These are phyloP conservation scores for Proliferodiscus dingleyae DNA, from an alignment of 2,329 filamentous ascomycete genomes.

Conservation along the genomic window DNA sequence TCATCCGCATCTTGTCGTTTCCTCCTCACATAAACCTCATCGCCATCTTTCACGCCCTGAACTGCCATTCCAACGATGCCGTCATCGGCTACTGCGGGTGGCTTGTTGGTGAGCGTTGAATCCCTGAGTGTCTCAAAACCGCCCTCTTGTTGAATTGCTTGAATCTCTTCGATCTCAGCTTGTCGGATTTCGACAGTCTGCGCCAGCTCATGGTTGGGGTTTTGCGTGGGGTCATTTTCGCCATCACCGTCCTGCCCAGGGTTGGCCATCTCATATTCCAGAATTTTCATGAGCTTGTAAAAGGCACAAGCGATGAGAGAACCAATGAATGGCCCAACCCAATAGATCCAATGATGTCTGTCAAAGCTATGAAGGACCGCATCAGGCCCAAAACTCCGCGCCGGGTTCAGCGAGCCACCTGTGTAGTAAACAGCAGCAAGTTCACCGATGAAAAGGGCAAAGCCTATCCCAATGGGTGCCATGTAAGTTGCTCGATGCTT, in stretches of 20 bases:
- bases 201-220: slow-evolving; percentile 32
- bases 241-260: not conserved
- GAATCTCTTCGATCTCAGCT: not conserved
- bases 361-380: slow-evolving; percentile 40
- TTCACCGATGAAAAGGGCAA: slow-evolving; percentile 42
- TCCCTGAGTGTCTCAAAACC: not conserved
- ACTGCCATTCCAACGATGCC: not conserved
- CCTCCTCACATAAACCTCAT: not conserved
- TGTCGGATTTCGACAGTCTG: slow-evolving; percentile 19
- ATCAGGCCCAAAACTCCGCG: slow-evolving; percentile 42
- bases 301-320: slow-evolving; percentile 43
- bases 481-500: slow-evolving; percentile 45
- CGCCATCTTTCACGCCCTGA: not conserved
- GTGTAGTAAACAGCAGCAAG: slow-evolving; percentile 44
- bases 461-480: slow-evolving; percentile 44
- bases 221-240: not conserved
- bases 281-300: slow-evolving; percentile 46
- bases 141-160: not conserved
- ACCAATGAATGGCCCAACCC: slow-evolving; percentile 48
- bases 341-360: slow-evolving; percentile 45
- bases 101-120: not conserved
- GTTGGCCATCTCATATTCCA: slow-evolving; percentile 49
- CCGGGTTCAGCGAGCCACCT: slow-evolving; percentile 44
- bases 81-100: not conserved
- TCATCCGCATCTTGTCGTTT: not conserved